These are phyloP conservation scores for Corinectria fuckeliana DNA, from an alignment of 2,329 filamentous ascomycete species.

Conservation along the genomic window DNA sequence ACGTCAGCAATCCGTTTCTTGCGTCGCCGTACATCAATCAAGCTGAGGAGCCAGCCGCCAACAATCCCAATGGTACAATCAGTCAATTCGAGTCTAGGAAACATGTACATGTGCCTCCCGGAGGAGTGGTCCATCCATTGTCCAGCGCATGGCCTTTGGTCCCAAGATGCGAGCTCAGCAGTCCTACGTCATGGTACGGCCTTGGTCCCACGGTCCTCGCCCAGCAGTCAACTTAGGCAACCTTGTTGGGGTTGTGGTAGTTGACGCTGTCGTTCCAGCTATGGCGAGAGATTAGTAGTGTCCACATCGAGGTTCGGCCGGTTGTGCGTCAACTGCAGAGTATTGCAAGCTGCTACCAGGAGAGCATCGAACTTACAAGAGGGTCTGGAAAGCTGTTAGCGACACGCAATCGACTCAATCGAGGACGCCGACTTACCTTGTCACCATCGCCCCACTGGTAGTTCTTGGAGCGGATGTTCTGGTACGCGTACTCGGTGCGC, in stretches of 20 bases:
- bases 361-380: slow-evolving; percentile 47
- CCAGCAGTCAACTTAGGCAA: slow-evolving; percentile 46
- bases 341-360: neutral
- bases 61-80: slow-evolving; percentile 9
- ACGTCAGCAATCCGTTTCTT: too few species aligned
- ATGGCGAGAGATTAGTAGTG: slow-evolving; percentile 28
- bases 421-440: slow-evolving; percentile 66
- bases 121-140: slow-evolving; percentile 39
- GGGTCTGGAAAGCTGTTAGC: slow-evolving; percentile 56
- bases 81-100: slow-evolving; percentile 44
- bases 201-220: slow-evolving; percentile 21
- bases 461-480: slow-evolving; percentile 98
- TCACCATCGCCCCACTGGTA: slow-evolving; percentile 94
- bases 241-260: slow-evolving; percentile 94
- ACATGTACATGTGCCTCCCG: slow-evolving; percentile 42
- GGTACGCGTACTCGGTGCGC: slow-evolving; percentile 91
- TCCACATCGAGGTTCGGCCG: neutral
- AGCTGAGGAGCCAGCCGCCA: neutral
- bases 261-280: slow-evolving; percentile 97
- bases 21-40: neutral
- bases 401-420: neutral
- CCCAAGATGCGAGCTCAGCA: slow-evolving; percentile 30
- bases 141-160: slow-evolving; percentile 26
- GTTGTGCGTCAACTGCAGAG: neutral
- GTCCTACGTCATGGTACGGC: too few species aligned